Conservation (phyloP, 192 early-diverging fungal species). For the Chytriomyces hyalinus region DNA sequence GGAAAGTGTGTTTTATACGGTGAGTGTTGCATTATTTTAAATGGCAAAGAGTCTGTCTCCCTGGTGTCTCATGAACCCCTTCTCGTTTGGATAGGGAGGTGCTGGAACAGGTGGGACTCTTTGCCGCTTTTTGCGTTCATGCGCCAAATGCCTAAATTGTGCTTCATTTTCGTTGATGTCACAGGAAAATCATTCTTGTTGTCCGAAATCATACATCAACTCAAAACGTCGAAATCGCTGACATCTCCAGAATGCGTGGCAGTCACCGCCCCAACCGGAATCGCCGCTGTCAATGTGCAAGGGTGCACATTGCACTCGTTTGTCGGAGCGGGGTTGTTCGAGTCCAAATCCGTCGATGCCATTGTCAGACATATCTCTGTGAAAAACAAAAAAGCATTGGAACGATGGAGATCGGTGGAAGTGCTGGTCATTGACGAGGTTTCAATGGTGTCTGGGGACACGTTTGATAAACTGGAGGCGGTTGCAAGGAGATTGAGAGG, state of each 20-base stretch:
- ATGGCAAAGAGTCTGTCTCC: no score
- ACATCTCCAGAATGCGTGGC: not conserved
- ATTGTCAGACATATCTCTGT: not conserved
- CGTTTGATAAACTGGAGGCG: slow-evolving; percentile 53
- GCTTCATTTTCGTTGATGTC: no score
- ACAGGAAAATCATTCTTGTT: no score
- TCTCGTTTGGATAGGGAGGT: no score
- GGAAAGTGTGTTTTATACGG: no score
- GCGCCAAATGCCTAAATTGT: no score
- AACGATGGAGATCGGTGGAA: slow-evolving; percentile 42
- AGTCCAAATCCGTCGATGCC: not conserved
- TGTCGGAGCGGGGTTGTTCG: slow-evolving; percentile 41
- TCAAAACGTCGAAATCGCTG: no score
- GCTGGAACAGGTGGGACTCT: no score
- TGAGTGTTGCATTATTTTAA: no score
- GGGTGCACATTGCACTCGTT: slow-evolving; percentile 66
- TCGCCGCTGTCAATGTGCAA: slow-evolving; percentile 65
- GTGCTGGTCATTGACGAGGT: slow-evolving; percentile 60
- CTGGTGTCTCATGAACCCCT: no score
- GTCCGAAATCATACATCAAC: no score
- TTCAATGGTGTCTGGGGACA: slow-evolving; percentile 55
- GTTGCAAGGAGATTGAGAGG: slow-evolving; percentile 35
- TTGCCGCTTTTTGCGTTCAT: no score
- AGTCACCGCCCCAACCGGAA: slow-evolving; percentile 58
- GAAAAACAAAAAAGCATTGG: slow-evolving; percentile 14